Conservation (phyloP, 2,329 filamentous ascomycete species). For the Paracamarosporium sp. region DNA sequence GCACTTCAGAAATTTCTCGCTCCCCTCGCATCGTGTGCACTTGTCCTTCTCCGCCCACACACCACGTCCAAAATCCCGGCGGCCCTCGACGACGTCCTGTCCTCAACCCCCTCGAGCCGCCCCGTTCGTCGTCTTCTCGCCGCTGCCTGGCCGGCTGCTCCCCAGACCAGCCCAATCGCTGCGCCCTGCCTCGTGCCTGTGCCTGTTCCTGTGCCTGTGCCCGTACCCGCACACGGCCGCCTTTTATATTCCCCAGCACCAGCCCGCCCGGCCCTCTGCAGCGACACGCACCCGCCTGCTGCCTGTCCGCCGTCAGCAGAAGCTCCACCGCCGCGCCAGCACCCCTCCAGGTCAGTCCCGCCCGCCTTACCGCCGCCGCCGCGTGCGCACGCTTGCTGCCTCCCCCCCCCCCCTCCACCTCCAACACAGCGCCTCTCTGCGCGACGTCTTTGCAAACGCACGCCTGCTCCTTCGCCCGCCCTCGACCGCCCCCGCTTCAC, state of each 20-base stretch:
- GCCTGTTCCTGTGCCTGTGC: slow-evolving; percentile 7
- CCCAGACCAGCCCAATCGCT: slow-evolving; percentile 19
- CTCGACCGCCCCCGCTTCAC: neutral
- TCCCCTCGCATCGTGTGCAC: slow-evolving; percentile 19
- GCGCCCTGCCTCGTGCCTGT: slow-evolving; percentile 21
- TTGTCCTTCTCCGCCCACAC: slow-evolving; percentile 26
- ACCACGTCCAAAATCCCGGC: slow-evolving; percentile 36
- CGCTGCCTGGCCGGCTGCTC: slow-evolving; percentile 22
- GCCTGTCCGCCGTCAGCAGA: neutral
- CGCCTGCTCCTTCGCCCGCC: neutral
- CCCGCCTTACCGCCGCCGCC: slow-evolving; percentile 1
- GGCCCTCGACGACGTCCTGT: slow-evolving; percentile 29
- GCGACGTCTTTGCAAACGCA: neutral
- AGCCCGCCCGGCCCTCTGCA: neutral
- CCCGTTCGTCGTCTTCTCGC: slow-evolving; percentile 30
- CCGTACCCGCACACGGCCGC: slow-evolving; percentile 6
- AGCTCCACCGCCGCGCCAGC: neutral
- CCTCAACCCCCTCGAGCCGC: slow-evolving; percentile 30
- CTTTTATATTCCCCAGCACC: slow-evolving; percentile 5
- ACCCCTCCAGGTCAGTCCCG: slow-evolving; percentile 7
- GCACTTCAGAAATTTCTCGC: slow-evolving; percentile 21
- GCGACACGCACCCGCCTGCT: neutral
- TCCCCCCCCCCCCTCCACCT: neutral
- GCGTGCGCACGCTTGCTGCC: slow-evolving; percentile 1
- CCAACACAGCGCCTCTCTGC: neutral